Evolutionary conservation across 306 rosid species (phyloP), one percentile per base, ranked within the genome.

Genomic region (Heteromeles arbutifolia): DNA sequence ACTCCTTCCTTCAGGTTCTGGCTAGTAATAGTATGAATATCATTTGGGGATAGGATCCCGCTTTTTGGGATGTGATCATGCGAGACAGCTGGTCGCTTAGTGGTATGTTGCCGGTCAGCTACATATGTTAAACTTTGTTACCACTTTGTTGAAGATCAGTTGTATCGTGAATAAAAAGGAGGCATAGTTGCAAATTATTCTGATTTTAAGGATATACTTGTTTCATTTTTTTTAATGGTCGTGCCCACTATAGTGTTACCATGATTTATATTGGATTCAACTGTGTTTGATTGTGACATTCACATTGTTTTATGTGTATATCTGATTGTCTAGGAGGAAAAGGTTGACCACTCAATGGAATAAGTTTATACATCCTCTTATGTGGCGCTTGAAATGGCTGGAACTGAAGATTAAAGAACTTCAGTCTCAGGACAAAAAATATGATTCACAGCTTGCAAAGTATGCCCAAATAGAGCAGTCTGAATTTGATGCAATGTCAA

Each of bases 341-440:
- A 90, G 77, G 81, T 70, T 84, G 81, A 90, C 93, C 65, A 67
- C 8, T 76, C 91, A 89, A 64, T 95, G 97, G 97, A 89, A 82
- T 81, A 86, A 44, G 80, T 95, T 87, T 81, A 83, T 86, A 75
- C 76, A 69, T 67, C 97, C 97, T 43, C 62, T 88, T 31, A 82
- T 45, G 83, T 86, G 91, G 93, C 93, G 97, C 26, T 86, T 89
- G 83, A 95, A 88, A 86, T 92, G 97, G 97, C 37, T 84, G 52
- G 99, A 90, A 77, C 78, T 92, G 84, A 78, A 68, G 81, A 73
- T 92, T 53, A 86, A 65, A 83, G 83, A 82, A 76, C 92, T 95
- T 72, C 84, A 78, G 69, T 88, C 89, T 59, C 93, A 80, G 81
- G 69, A 78, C 21, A 78, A 12, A 25, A 84, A 89, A 82, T 95